Evolutionary conservation across 2,329 filamentous ascomycete genomes (phyloP).

Genomic region (Pyrenophora teres): DNA sequence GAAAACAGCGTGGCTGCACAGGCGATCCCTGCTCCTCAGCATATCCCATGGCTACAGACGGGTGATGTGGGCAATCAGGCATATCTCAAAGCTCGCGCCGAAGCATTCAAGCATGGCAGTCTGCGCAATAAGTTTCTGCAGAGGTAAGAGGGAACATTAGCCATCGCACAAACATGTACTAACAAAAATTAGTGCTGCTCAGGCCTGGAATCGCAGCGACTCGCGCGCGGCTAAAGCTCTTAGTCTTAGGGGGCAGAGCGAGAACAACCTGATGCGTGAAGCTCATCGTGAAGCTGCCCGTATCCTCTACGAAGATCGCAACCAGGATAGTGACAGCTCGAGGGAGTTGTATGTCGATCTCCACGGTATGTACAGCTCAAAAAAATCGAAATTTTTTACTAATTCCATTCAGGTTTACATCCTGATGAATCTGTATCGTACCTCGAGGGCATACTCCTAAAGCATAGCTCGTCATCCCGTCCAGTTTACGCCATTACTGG

Average conservation of each 20-base stretch:
- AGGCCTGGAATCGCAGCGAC: constrained; percentile 98
- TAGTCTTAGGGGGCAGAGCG: constrained; percentile 89
- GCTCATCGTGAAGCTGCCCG: constrained; percentile 92
- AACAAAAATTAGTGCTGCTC: constrained; percentile 70
- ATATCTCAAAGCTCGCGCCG: constrained; percentile 91
- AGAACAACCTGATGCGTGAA: constrained; percentile 97
- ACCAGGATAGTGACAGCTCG: constrained; percentile 64
- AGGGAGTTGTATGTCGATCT: constrained; percentile 92
- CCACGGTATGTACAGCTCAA: constrained; percentile 61
- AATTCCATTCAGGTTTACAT: constrained; percentile 68
- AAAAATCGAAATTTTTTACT: not conserved
- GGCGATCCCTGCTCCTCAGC: constrained; percentile 83
- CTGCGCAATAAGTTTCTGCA: constrained; percentile 96
- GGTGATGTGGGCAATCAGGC: constrained; percentile 88
- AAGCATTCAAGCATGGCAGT: constrained; percentile 96
- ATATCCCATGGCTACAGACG: constrained; percentile 96
- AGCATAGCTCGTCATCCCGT: constrained; percentile 72
- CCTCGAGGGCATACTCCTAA: constrained; percentile 82
- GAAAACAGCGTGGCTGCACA: constrained; percentile 82
- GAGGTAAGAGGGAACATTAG: constrained; percentile 61
- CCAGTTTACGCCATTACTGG: constrained; percentile 96
- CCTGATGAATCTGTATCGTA: constrained; percentile 97
- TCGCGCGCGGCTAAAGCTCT: constrained; percentile 93
- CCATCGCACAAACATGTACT: constrained; percentile 5
- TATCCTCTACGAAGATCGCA: constrained; percentile 91